Conservation (phyloP, 768 basidiomycete species). For the Asterophora lycoperdoides region DNA sequence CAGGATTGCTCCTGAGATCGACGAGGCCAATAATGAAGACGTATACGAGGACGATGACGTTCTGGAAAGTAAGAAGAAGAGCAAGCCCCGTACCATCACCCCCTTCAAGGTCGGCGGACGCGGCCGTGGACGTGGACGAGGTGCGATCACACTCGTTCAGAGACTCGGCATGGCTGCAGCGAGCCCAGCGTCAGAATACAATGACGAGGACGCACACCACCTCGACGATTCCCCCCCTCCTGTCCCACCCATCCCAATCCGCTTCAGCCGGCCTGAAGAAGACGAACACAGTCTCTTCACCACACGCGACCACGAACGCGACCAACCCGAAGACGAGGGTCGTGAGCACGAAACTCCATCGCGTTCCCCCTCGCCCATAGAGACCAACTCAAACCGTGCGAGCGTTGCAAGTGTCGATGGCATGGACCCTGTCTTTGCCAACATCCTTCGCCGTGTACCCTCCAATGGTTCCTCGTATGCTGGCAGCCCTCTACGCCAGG, state of each 20-base stretch:
- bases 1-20: constrained; percentile 38
- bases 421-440: constrained; percentile 85
- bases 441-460: constrained; percentile 59
- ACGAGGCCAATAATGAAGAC: constrained; percentile 41
- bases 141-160: constrained; percentile 56
- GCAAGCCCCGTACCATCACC: constrained; percentile 38
- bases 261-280: constrained; percentile 29
- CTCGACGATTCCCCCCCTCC: constrained; percentile 33
- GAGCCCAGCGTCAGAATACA: constrained; percentile 48
- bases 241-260: constrained; percentile 38
- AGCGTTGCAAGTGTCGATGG: constrained; percentile 79
- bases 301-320: constrained; percentile 20
- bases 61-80: constrained; percentile 28
- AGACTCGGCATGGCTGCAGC: constrained; percentile 56
- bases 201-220: constrained; percentile 32
- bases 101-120: constrained; percentile 55
- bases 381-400: constrained; percentile 52
- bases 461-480: constrained; percentile 43
- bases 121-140: constrained; percentile 48
- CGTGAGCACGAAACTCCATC: constrained; percentile 19
- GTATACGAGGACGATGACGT: constrained; percentile 44
- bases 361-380: constrained; percentile 36
- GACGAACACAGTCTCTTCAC: constrained; percentile 39
- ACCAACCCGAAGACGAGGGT: constrained; percentile 19
- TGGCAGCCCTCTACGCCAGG: constrained; percentile 59